Percentiles rank a stretch among this genome's conserved stretches.
phyloP scores from a whole-genome alignment of 179 eudicot genomes.

The Beta lomatogona region DNA sequence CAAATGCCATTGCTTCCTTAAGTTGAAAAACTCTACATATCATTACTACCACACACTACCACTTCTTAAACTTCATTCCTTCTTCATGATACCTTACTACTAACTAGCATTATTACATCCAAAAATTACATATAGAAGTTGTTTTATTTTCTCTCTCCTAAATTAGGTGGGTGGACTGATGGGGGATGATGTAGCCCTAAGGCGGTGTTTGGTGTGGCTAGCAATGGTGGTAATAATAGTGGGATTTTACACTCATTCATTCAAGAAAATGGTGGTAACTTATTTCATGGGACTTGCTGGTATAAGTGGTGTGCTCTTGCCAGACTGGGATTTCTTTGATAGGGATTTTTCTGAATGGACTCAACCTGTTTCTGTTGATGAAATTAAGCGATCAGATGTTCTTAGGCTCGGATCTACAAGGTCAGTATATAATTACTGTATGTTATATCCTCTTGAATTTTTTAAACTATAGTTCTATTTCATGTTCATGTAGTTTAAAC shows the following conservation, averaged over 20 bases:
- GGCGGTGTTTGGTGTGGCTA: conserved; percentile 48
- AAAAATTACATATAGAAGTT: neutral
- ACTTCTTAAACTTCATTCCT: neutral
- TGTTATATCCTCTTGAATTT: neutral
- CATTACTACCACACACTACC: neutral
- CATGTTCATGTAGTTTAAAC: no score
- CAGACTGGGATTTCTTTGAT: conserved; percentile 81
- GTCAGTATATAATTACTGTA: conserved; percentile 1
- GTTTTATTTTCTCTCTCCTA: neutral
- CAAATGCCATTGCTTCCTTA: neutral
- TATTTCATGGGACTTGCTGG: conserved; percentile 58
- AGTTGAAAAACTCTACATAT: neutral
- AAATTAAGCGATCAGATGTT: conserved; percentile 33
- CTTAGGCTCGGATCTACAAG: conserved; percentile 36
- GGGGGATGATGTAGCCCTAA: conserved; percentile 46
- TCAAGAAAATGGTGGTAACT: conserved; percentile 62
- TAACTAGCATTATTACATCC: neutral
- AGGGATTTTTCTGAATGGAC: conserved; percentile 63
- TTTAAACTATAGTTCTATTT: neutral
- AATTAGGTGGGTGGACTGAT: neutral
- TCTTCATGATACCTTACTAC: neutral
- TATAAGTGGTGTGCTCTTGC: conserved; percentile 59
- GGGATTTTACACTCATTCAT: conserved; percentile 57
- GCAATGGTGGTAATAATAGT: conserved; percentile 43
- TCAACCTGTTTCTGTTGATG: conserved; percentile 41